Base-by-base conservation (phyloP, 768 basidiomycete genomes). In the Hypholoma sublateritium region DNA sequence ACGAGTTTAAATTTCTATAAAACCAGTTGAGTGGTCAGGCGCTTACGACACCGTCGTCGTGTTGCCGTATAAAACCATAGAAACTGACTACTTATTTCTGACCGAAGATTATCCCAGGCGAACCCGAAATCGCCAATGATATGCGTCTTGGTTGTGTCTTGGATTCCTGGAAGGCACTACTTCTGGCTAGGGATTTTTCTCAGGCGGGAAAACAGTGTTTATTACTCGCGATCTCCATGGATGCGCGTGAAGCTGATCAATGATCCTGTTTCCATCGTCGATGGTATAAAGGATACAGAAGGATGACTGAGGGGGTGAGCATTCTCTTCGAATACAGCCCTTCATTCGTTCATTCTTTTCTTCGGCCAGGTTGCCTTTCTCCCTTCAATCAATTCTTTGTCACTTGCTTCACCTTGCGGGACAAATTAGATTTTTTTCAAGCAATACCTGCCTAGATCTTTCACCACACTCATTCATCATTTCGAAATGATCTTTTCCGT, bases 361-460 rank as follows among this genome's bases (percentile, higher is more conserved):
- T 59, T 58, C 45, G 59, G 62, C 62, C 62, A 63, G 62, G 62
- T 58, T 51, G 62, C 62, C 59, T 54, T 42, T 1, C 28, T 32
- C 28, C 28, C 28, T 59, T 49, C 45, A 35, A 24, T 47, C 37
- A 25, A 24, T 47, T 56, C 56, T 17, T 17, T 56, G 57, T 43
- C 41, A 45, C 41, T 57, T 56, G 22, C 16, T 39, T 57, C 37
- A 32, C 42, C 52, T 53, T 58, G 56, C 56, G 58, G 45, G 58
- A 19, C 52, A 57, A 56, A 49, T 44, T 22, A 22, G 34, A 42
- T 51, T 60, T 55, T 58, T 50, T 57, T 37, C 47, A 32, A 34
- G 32, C 50, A 56, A 25, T 39, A 24, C 43, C 45, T 41, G 28
- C 28, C 28, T 32, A 32, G 28, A 32, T 32, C 28, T 55, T 41